A percentile compares a stretch with the other conserved stretches of the same genome.
Conservation (phyloP, 2,329 filamentous ascomycete species). For the Claviceps sp. region DNA sequence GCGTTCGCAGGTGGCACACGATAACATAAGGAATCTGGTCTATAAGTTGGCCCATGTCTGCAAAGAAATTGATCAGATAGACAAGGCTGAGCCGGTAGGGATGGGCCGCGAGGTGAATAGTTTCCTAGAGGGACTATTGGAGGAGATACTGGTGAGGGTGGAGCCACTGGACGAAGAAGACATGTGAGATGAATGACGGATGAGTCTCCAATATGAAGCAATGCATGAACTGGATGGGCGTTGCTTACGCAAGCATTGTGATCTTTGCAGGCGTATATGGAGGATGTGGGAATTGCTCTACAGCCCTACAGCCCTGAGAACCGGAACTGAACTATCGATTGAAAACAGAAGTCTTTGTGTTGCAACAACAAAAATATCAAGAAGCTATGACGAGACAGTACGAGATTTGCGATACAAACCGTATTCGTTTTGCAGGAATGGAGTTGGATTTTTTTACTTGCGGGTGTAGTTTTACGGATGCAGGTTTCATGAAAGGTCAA, state of each 20-base stretch:
- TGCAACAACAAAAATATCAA: too few relatives aligned
- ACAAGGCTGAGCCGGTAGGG: constrained; percentile 74
- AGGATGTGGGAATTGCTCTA: too few relatives aligned
- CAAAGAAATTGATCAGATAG: constrained; percentile 79
- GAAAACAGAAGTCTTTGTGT: too few relatives aligned
- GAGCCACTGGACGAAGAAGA: constrained; percentile 75
- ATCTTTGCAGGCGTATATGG: background rate
- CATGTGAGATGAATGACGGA: constrained; percentile 9
- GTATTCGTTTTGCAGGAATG: too few relatives aligned
- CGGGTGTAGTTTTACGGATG: too few relatives aligned
- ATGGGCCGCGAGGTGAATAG: constrained; percentile 87
- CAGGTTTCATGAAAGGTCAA: too few relatives aligned
- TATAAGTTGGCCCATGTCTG: constrained; percentile 73
- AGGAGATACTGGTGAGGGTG: constrained; percentile 85
- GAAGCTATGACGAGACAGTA: too few relatives aligned
- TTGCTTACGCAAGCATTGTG: background rate
- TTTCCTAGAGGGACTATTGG: constrained; percentile 81
- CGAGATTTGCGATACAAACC: too few relatives aligned
- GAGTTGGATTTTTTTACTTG: too few relatives aligned
- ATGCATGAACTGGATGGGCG: background rate
- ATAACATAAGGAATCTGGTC: constrained; percentile 68
- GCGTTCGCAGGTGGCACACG: constrained; percentile 59
- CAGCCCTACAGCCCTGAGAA: too few relatives aligned
- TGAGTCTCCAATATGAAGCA: background rate
- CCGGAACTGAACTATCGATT: too few relatives aligned